A percentile compares a stretch with the other conserved stretches of the same genome.
Evolutionary conservation across 1,284 basidiomycete species (phyloP).

Genomic region (Fomitopsis betulina): DNA sequence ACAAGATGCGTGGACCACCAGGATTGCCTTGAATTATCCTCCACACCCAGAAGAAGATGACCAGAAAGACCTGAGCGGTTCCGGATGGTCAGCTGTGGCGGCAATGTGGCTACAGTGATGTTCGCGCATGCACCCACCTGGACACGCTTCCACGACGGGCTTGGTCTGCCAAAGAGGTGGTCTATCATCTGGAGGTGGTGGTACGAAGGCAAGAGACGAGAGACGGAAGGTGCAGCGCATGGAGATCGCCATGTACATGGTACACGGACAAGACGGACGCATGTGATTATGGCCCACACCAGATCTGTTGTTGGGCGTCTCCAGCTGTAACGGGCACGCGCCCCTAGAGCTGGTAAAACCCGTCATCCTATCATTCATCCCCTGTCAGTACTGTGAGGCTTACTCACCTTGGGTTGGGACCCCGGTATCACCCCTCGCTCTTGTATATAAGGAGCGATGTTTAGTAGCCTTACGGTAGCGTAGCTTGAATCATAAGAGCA

Average conservation of each 20-base stretch:
- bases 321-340: no score
- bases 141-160: slow-evolving; percentile 33
- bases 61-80: slow-evolving; percentile 67
- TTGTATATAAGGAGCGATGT: no score
- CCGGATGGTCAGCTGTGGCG: slow-evolving; percentile 2
- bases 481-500: no score
- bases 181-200: slow-evolving; percentile 31
- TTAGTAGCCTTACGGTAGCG: no score
- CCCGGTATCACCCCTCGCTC: no score
- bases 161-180: slow-evolving; percentile 33
- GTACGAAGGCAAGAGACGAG: slow-evolving; percentile 7
- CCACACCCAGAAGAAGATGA: slow-evolving; percentile 89
- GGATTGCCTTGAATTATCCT: slow-evolving; percentile 69
- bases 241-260: background rate
- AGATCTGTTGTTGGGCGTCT: background rate
- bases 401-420: no score
- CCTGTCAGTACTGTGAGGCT: no score
- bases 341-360: no score
- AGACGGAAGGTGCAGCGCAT: background rate
- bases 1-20: slow-evolving; percentile 59
- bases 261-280: slow-evolving; percentile 9
- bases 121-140: slow-evolving; percentile 21
- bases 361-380: no score
- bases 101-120: background rate
- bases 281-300: slow-evolving; percentile 24